phyloP scores from a whole-genome alignment of 768 basidiomycete genomes.

The Boletus coccyginus region DNA sequence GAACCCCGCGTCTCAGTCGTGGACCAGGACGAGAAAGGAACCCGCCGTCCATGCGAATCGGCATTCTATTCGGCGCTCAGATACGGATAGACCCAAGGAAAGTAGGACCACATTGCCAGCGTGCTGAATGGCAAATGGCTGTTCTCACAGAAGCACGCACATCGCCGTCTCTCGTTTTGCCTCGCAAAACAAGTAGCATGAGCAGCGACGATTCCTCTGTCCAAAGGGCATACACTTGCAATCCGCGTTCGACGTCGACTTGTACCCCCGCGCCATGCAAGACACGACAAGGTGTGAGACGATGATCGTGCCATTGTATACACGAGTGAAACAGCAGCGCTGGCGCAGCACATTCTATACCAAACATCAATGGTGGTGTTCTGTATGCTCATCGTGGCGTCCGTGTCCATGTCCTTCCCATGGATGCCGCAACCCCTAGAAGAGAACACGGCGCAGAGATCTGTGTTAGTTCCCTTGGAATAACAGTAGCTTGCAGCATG shows the following conservation, averaged over 20 bases:
- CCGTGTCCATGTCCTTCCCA: conserved; percentile 62
- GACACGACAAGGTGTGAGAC: not conserved
- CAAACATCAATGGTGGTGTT: conserved; percentile 39
- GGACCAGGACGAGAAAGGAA: not conserved
- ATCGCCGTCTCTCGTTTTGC: not conserved
- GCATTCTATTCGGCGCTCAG: not conserved
- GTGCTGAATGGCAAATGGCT: not conserved
- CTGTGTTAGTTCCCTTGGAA: not conserved
- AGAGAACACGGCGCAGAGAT: not conserved
- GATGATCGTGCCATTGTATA: conserved; percentile 7
- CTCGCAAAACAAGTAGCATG: no score
- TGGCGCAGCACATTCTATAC: conserved; percentile 11
- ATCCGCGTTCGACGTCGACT: not conserved
- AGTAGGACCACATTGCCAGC: not conserved
- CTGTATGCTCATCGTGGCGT: conserved; percentile 35
- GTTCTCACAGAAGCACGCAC: not conserved
- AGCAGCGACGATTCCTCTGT: not conserved
- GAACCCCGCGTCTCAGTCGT: no score
- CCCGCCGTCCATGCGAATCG: not conserved
- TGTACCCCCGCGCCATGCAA: not conserved
- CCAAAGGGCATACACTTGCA: not conserved
- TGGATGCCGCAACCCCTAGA: conserved; percentile 57
- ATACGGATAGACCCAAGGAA: not conserved
- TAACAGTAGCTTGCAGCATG: not conserved
- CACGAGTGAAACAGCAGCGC: not conserved